Evolutionary conservation across 306 rosid genomes (phyloP).

Genomic region (Potentilla sterilis): DNA sequence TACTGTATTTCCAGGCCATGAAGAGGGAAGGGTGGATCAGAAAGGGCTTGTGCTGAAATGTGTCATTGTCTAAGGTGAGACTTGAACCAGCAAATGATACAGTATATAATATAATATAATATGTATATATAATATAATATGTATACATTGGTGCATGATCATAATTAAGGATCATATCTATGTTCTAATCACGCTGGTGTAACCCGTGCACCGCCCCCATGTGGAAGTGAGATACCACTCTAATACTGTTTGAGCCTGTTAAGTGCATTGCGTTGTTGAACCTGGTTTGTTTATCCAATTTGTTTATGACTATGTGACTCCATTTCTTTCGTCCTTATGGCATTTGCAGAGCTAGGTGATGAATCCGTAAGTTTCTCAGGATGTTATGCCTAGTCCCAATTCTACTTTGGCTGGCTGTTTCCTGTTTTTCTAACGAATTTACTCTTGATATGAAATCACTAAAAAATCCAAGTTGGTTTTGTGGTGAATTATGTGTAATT

Average conservation of each 20-base stretch:
- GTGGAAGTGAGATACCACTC: slow-evolving; percentile 31
- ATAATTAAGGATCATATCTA: slow-evolving; percentile 23
- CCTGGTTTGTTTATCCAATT: not conserved
- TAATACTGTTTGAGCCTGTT: not conserved
- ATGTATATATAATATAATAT: slow-evolving; percentile 34
- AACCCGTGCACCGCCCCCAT: slow-evolving; percentile 32
- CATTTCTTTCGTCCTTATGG: not conserved
- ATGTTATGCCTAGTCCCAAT: not conserved
- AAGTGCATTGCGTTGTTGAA: not conserved
- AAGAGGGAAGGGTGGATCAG: slow-evolving; percentile 84
- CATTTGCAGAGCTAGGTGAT: slow-evolving; percentile 18
- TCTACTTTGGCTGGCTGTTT: slow-evolving; percentile 13
- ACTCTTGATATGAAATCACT: not conserved
- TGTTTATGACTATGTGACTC: slow-evolving; percentile 1
- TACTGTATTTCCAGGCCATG: slow-evolving; percentile 55
- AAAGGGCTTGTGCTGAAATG: slow-evolving; percentile 91
- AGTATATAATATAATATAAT: slow-evolving; percentile 46
- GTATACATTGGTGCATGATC: slow-evolving; percentile 30
- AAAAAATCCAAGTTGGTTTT: not conserved
- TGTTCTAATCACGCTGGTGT: slow-evolving; percentile 46
- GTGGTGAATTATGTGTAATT: slow-evolving; percentile 7
- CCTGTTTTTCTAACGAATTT: not conserved
- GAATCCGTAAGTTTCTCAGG: slow-evolving; percentile 4
- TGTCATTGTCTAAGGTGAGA: slow-evolving; percentile 65
- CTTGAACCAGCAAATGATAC: slow-evolving; percentile 24